Conservation (phyloP, 306 rosid genomes). For the barrel medic (Medicago truncatula) region DNA sequence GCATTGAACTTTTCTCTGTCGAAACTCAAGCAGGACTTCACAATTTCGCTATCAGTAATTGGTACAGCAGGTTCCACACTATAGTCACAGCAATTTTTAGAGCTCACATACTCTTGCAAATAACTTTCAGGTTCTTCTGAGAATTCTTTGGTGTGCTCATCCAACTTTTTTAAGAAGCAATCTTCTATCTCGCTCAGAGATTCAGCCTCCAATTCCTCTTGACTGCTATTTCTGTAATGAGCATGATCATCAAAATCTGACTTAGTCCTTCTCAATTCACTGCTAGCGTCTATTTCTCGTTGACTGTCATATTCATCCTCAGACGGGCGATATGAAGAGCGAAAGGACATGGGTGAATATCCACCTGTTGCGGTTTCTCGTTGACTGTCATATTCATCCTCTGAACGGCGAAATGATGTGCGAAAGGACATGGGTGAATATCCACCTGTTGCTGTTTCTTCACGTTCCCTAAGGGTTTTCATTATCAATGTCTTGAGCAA, state of each 20-base stretch:
- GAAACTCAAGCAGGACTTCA: slow-evolving; percentile 45
- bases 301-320: slow-evolving; percentile 69
- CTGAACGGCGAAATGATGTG: slow-evolving; percentile 64
- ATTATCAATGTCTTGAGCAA: slow-evolving; percentile 84
- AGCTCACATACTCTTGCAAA: slow-evolving; percentile 43
- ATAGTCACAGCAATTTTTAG: slow-evolving; percentile 53
- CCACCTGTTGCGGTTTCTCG: slow-evolving; percentile 61
- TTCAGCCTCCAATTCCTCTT: slow-evolving; percentile 60
- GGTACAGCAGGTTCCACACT: slow-evolving; percentile 51
- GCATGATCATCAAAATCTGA: slow-evolving; percentile 57
- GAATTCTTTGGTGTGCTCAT: slow-evolving; percentile 47
- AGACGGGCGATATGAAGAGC: slow-evolving; percentile 62
- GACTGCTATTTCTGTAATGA: slow-evolving; percentile 58
- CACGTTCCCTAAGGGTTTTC: slow-evolving; percentile 79
- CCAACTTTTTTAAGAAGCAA: slow-evolving; percentile 66
- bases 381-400: slow-evolving; percentile 42
- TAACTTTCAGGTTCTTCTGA: slow-evolving; percentile 43
- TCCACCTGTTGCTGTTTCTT: slow-evolving; percentile 65
- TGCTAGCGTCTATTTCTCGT: slow-evolving; percentile 72
- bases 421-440: slow-evolving; percentile 80
- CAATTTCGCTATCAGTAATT: slow-evolving; percentile 54
- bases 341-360: slow-evolving; percentile 77
- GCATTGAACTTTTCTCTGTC: slow-evolving; percentile 46
- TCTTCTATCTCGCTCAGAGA: slow-evolving; percentile 66
- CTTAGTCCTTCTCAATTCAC: slow-evolving; percentile 56